Evolutionary conservation across 768 basidiomycete genomes (phyloP).

Genomic region (Leccinum incarnatum): DNA sequence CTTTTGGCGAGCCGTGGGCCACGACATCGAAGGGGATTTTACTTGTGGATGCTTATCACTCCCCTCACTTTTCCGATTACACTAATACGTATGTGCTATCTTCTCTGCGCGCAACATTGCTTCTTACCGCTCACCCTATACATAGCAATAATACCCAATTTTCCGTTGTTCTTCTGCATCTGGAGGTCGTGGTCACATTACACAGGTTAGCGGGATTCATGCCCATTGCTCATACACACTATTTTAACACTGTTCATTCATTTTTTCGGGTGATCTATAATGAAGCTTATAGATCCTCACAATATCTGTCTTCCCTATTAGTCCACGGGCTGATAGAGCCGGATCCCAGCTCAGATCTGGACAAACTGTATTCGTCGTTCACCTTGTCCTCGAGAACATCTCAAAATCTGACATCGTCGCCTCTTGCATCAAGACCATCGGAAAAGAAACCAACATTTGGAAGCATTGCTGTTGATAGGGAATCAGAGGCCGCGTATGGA

Average conservation of each 20-base stretch:
- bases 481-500: conserved; percentile 1
- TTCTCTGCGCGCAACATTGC: not conserved
- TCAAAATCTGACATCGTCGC: conserved; percentile 6
- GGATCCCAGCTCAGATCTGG: conserved; percentile 50
- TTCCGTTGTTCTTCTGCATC: conserved; percentile 82
- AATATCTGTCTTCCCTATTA: conserved; percentile 62
- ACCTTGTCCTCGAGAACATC: conserved; percentile 17
- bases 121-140: conserved; percentile 1
- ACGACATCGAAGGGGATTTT: conserved; percentile 63
- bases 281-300: conserved; percentile 66
- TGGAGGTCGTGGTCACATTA: conserved; percentile 89
- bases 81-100: conserved; percentile 60
- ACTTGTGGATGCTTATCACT: conserved; percentile 59
- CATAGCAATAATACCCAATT: conserved; percentile 77
- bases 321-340: conserved; percentile 55
- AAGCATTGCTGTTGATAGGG: not conserved
- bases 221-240: not conserved
- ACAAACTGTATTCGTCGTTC: conserved; percentile 49
- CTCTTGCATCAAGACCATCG: conserved; percentile 10
- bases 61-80: conserved; percentile 77
- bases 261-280: not conserved
- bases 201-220: conserved; percentile 46
- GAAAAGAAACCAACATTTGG: conserved; percentile 1
- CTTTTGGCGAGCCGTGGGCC: conserved; percentile 57
- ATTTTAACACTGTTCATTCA: conserved; percentile 1